Evolutionary conservation across 2,329 filamentous ascomycete species (phyloP).

Genomic region (Diplodia intermedia): DNA sequence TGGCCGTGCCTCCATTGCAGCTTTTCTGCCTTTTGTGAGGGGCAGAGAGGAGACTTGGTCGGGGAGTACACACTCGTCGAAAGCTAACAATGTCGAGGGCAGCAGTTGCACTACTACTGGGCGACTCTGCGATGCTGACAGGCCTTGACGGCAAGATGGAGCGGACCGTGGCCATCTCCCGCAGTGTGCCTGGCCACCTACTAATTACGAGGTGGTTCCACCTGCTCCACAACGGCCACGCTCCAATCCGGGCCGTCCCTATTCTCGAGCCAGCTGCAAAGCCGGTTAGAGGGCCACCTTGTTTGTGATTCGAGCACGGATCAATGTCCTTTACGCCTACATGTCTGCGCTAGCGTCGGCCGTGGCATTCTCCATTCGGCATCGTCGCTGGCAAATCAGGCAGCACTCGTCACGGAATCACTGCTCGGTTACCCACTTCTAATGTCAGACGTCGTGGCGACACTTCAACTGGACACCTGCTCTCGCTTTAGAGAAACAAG

Average conservation of each 20-base stretch:
- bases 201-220: slow-evolving; percentile 11
- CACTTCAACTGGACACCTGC: background rate
- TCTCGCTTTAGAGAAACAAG: background rate
- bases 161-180: slow-evolving; percentile 13
- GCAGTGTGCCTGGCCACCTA: background rate
- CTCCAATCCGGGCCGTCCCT: slow-evolving; percentile 15
- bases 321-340: background rate
- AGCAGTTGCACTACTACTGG: too few species aligned
- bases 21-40: background rate
- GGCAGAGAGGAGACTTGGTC: too few species aligned
- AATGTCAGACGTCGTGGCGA: background rate
- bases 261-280: too few species aligned
- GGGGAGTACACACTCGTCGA: background rate
- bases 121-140: too few species aligned
- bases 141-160: background rate
- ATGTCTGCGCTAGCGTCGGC: background rate
- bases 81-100: too few species aligned
- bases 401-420: background rate
- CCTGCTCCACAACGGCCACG: background rate
- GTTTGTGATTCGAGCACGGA: background rate
- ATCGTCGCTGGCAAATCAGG: background rate
- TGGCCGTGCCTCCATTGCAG: background rate
- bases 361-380: background rate
- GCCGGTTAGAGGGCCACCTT: background rate
- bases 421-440: background rate